Percentiles rank a stretch among this genome's conserved stretches.
phyloP scores from a whole-genome alignment of 1,139 yeast species.

The Debaryomycetaceae sp. region DNA sequence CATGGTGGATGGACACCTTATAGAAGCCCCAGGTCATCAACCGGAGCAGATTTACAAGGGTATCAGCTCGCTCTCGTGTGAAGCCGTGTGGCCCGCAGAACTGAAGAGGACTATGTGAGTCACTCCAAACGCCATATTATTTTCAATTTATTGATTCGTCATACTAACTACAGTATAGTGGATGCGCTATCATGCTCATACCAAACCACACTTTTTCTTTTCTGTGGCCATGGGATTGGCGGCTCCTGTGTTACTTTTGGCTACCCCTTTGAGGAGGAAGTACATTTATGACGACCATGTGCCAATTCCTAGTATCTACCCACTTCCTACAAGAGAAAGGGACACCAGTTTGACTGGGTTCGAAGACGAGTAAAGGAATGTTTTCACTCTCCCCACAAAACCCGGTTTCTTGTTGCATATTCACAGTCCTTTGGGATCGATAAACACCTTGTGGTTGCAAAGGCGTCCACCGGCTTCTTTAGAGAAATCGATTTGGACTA shows the following conservation, averaged over 20 bases:
- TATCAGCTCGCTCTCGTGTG: no score
- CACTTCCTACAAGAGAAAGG: constrained; percentile 59
- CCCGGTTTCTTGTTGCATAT: background rate
- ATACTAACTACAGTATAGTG: constrained; percentile 40
- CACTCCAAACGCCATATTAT: no score
- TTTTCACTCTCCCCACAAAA: background rate
- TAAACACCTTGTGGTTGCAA: no score
- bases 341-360: constrained; percentile 49
- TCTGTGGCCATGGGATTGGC: constrained; percentile 64
- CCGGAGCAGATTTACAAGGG: no score
- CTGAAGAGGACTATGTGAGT: no score
- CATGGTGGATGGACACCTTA: no score
- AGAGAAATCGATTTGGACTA: no score
- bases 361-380: constrained; percentile 39
- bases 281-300: constrained; percentile 64
- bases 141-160: no score
- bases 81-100: no score
- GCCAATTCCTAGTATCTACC: constrained; percentile 68
- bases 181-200: constrained; percentile 76
- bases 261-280: constrained; percentile 70
- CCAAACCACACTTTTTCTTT: constrained; percentile 73
- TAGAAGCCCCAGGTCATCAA: no score
- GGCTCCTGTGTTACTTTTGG: constrained; percentile 61
- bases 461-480: no score
- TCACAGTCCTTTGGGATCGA: background rate